Evolutionary conservation across 2,329 filamentous ascomycete species (phyloP).

Genomic region (Calonectria leucothoes): DNA sequence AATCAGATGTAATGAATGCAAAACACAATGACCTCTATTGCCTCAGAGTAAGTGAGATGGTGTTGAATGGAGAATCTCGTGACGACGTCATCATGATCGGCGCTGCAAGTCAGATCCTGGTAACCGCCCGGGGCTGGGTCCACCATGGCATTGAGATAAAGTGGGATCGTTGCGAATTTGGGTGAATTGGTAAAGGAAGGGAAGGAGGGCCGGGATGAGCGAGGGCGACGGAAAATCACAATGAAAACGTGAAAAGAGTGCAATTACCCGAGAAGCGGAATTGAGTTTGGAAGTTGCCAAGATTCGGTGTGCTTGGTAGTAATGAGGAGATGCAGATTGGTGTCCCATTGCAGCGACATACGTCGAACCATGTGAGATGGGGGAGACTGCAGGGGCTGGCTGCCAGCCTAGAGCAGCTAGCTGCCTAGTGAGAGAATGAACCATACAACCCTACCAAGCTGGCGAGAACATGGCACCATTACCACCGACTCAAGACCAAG

Average conservation of each 20-base stretch:
- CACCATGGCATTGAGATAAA: not conserved
- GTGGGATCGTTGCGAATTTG: constrained; percentile 13
- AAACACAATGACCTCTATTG: not conserved
- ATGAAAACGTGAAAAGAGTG: not conserved
- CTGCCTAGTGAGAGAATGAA: not conserved
- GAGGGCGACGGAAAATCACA: not conserved
- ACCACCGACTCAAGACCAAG: not conserved
- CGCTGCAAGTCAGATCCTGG: constrained; percentile 23
- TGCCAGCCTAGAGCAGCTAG: constrained; percentile 5
- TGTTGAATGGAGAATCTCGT: not conserved
- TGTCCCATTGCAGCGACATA: constrained; percentile 11
- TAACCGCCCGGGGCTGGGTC: not conserved
- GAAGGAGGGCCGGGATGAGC: too few relatives aligned
- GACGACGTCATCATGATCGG: constrained; percentile 23
- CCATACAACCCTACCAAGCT: not conserved
- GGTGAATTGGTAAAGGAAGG: not conserved
- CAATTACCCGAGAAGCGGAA: not conserved
- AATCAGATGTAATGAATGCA: not conserved
- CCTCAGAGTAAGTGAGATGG: not conserved
- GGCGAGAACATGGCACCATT: not conserved
- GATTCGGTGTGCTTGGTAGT: not conserved
- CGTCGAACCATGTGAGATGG: constrained; percentile 12
- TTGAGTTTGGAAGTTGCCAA: constrained; percentile 1
- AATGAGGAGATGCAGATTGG: not conserved
- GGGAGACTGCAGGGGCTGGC: not conserved